Evolutionary conservation across 805 yeast species (phyloP), one percentile per base, ranked within the genome.

Genomic region (Yarrowia bubula): DNA sequence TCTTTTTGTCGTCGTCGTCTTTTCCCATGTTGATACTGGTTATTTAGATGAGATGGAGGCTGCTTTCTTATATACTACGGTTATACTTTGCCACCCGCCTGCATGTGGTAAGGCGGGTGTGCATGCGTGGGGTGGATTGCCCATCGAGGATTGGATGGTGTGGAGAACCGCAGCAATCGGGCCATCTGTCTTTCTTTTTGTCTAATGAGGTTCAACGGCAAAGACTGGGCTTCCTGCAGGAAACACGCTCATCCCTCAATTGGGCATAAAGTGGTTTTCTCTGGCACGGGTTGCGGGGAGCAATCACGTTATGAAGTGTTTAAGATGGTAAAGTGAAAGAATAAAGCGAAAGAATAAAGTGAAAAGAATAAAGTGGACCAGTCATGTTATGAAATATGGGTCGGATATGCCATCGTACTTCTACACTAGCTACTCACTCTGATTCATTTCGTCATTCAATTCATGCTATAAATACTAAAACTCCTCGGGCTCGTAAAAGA

Each of bases 401-500:
- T 22, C 28, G 28, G 28, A 22, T 22, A 22, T 22, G n/a, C n/a
- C n/a, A n/a, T n/a, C n/a, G n/a, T n/a, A n/a, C n/a, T n/a, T n/a
- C n/a, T n/a, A n/a, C n/a, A n/a, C n/a, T n/a, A n/a, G n/a, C n/a
- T n/a, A n/a, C n/a, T n/a, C n/a, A n/a, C n/a, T n/a, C n/a, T n/a
- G n/a, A n/a, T n/a, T n/a, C n/a, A n/a, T n/a, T n/a, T n/a, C n/a
- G n/a, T 48, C 41, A 37, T 37, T 35, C 57, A 50, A 37, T 47
- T 50, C n/a, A 39, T 55, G 61, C 61, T 55, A 55, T 55, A 55
- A 55, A 55, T 55, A 55, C 61, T 55, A 78, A 66, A 75, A 78
- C 66, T 80, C 82, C 37, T 79, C 82, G 35, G 76, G 68, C 31
- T 84, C 84, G 66, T 84, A 86, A 80, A 93, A 93, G 72, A 89